Evolutionary conservation across 768 basidiomycete genomes (phyloP).

Genomic region (Hygrocybe coccinea): DNA sequence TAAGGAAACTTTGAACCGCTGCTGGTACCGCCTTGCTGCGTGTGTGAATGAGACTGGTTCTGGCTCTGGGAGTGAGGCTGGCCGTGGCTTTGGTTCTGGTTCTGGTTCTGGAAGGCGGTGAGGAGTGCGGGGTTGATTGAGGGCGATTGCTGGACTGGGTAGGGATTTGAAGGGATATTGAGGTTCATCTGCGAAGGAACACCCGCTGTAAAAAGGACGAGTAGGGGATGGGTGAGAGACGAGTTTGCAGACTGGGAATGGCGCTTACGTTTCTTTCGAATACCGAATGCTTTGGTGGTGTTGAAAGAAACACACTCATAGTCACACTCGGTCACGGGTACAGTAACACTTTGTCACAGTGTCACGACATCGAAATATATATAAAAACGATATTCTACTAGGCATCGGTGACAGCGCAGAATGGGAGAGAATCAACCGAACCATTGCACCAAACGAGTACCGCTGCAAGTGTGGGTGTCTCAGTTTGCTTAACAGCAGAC

Average conservation of each 20-base stretch:
- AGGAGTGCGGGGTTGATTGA: conserved; percentile 33
- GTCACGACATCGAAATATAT: too few relatives aligned
- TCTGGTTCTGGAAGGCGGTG: conserved; percentile 27
- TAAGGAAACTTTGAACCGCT: not conserved
- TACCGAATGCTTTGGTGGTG: too few relatives aligned
- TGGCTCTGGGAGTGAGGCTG: conserved; percentile 7
- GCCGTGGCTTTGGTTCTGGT: conserved; percentile 10
- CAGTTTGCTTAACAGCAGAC: too few relatives aligned
- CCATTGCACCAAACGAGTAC: too few relatives aligned
- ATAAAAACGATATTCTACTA: too few relatives aligned
- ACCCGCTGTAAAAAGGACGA: not conserved
- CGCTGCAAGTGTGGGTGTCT: too few relatives aligned
- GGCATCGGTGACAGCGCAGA: too few relatives aligned
- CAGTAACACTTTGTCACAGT: not conserved
- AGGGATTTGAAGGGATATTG: conserved; percentile 1
- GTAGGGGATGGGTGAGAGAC: not conserved
- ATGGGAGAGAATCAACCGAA: too few relatives aligned
- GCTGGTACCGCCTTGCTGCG: not conserved
- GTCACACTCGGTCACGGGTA: not conserved
- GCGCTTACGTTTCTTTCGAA: too few relatives aligned
- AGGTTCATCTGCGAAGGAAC: not conserved
- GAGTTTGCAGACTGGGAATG: not conserved
- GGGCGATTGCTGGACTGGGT: conserved; percentile 4
- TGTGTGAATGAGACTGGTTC: not conserved
- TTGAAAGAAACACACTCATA: too few relatives aligned